Base-by-base conservation (phyloP, 2,329 filamentous ascomycete genomes). In the Samsoniella hepiali region DNA sequence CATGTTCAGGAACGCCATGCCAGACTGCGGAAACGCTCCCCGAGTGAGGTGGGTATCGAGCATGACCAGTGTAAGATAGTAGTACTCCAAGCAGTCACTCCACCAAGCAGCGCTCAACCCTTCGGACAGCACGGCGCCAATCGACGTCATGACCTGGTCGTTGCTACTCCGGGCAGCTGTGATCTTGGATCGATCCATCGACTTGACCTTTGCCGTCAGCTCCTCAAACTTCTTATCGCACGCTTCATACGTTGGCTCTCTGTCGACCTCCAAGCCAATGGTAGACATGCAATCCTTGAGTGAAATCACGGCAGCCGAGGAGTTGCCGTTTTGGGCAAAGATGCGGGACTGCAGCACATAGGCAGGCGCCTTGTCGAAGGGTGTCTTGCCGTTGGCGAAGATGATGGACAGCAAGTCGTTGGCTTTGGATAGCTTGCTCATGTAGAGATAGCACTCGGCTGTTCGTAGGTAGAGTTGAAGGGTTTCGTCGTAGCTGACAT, bases 401-500 rank as follows among this genome's bases (percentile, higher is more conserved):
- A 96, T 85, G 3, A 84, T 85, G 29, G 85, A 76, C 13, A 97
- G 82, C n/a, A 94, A 77, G 34, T 81, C 79, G 49, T 88, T 83
- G 29, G 91, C 90, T 59, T 88, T 83, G 1, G 83, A 78, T 64
- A 88, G 85, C 67, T 92, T 85, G 5, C 87, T 87, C 79, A 93
- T 89, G 70, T 91, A 92, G 70, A 93, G 86, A 68, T 91, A 89
- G 72, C 91, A 92, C 73, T 97, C 93, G 3, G 93, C 91, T 5
- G 91, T 87, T 60, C 90, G 87, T 5, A 93, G 87, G 72, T 91
- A 88, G 2, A 96, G 80, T 66, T 89, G 87, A 66, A 96, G 81
- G 0, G 93, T 96, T 76, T 98, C 94, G 11, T 92, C 88, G 69
- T 97, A 97, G 53, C 87, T 89, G 0, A 90, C 88, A 72, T 97